phyloP scores from a whole-genome alignment of 1,284 basidiomycete species.

The Testicularia cyperi region DNA sequence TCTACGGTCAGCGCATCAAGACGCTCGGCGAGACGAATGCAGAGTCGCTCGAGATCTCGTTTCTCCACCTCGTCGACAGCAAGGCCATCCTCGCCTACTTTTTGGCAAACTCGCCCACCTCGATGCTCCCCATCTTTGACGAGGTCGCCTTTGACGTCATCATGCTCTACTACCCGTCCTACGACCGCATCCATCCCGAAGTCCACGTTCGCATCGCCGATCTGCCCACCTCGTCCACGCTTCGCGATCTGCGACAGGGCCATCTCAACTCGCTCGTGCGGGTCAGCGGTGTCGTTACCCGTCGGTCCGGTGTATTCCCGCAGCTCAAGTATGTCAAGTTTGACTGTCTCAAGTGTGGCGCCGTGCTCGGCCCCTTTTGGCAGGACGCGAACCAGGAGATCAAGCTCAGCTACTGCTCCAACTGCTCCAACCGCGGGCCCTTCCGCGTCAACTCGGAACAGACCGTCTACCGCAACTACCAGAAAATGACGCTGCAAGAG shows the following conservation, averaged over 20 bases:
- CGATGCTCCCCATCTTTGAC: constrained; percentile 93
- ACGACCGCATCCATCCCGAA: constrained; percentile 95
- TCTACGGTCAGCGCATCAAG: constrained; percentile 91
- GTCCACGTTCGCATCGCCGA: constrained; percentile 96
- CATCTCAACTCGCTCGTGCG: constrained; percentile 95
- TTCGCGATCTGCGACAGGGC: constrained; percentile 87
- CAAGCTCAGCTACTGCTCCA: constrained; percentile 79
- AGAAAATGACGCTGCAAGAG: constrained; percentile 98
- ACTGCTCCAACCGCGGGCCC: constrained; percentile 89
- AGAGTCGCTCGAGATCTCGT: constrained; percentile 95
- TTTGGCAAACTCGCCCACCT: constrained; percentile 86
- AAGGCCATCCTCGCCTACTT: constrained; percentile 97
- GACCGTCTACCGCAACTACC: constrained; percentile 98
- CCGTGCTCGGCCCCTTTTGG: constrained; percentile 91
- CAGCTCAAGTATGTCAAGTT: constrained; percentile 99
- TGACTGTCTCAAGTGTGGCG: constrained; percentile 80
- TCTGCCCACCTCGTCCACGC: constrained; percentile 80
- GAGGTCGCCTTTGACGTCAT: constrained; percentile 91
- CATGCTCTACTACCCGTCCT: constrained; percentile 90
- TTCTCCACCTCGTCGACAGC: constrained; percentile 82
- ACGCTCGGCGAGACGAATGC: constrained; percentile 94
- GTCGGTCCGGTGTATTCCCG: constrained; percentile 93
- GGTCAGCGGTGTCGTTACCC: constrained; percentile 93
- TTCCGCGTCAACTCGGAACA: constrained; percentile 97
- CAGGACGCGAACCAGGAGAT: constrained; percentile 95